Conservation (phyloP, 164 flowering plant genomes). For the Stephania japonica region DNA sequence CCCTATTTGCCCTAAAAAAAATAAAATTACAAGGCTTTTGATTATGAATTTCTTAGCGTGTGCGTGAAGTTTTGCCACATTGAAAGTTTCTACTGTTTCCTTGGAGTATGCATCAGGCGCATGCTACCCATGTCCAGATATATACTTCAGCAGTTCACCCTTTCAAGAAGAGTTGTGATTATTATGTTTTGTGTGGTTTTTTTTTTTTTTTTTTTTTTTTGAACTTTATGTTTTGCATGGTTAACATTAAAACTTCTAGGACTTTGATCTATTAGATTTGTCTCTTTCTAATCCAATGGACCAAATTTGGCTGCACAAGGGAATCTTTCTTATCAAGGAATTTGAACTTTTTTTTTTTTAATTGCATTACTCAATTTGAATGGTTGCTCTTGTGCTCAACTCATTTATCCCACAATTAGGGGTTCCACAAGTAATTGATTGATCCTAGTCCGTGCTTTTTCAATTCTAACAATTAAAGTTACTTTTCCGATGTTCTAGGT, state of each 20-base stretch:
- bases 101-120: neutral
- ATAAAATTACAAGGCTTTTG: neutral
- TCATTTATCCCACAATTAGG: neutral
- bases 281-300: neutral
- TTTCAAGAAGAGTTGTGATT: neutral
- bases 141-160: neutral
- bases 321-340: neutral
- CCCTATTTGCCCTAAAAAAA: too few relatives aligned
- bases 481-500: constrained; percentile 40
- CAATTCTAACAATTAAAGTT: neutral
- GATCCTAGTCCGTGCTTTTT: neutral
- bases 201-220: too few relatives aligned
- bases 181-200: neutral
- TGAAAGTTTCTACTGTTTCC: neutral
- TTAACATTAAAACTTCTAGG: neutral
- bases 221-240: neutral
- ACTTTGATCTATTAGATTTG: neutral
- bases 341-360: neutral
- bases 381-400: neutral
- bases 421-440: neutral
- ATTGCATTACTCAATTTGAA: neutral
- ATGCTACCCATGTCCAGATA: neutral
- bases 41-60: neutral
- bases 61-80: neutral
- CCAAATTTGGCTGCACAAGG: neutral